Base-by-base conservation (phyloP, 2,329 filamentous ascomycete genomes). In the Arthrobotrys entomopaga region DNA sequence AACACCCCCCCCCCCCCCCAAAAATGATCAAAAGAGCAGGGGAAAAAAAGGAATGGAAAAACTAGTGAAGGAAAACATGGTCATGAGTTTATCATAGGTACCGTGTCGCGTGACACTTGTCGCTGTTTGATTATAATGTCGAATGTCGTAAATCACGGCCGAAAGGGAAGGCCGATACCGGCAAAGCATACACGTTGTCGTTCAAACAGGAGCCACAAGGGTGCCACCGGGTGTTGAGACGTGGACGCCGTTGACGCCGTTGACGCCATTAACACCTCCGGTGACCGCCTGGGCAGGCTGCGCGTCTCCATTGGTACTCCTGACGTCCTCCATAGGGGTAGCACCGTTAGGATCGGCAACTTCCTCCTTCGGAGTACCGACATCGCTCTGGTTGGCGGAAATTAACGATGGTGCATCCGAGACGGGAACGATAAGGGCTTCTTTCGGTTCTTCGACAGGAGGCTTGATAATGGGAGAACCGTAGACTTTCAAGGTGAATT, bases 321-420 rank as follows among this genome's bases (percentile, higher is more conserved):
- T 38, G 16, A 74, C 70, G 29, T 74, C 70, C 22, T 74, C 70
- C 70, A 74, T 74, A 4, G 70, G 70, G 3, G 57, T 49, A 34
- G 24, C 56, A 24, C 63, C 63, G 19, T 58, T 74, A 24, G 26
- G 16, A 15, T 66, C 60, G 5, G 24, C 34, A 10, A 34, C 40
- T 7, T 73, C 69, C 16, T 74, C 70, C 58, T 74, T 74, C 11
- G 70, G 70, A 3, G 70, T 74, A 19, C 63, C 63, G 50, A 57
- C 63, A 15, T 74, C 63, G 58, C 63, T 74, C 46, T 57, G 63
- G 42, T 57, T 57, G 20, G 53, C 53, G 6, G 70, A 74, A 34
- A 74, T 29, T 20, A 74, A 43, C 40, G 70, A 74, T 5, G 58
- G 63, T 8, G 70, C 70, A 24, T 74, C 70, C 10, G 70, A 74